Evolutionary conservation across 345 rosid genomes (phyloP), one percentile per base, ranked within the genome.

Genomic region (Raphanus sativus): DNA sequence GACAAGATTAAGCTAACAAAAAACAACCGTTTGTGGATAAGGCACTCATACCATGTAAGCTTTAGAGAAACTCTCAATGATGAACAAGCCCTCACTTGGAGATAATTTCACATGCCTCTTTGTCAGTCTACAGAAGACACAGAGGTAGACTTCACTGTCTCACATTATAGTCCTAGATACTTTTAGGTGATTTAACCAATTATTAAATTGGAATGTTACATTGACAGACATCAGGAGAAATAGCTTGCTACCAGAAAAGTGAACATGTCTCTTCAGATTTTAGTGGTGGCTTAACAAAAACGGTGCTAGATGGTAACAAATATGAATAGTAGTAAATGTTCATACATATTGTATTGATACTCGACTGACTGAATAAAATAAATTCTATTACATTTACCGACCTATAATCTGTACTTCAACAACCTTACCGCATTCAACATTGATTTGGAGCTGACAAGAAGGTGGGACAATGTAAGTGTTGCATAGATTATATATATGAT

Each of bases 351-450:
- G 3, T 52, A 15, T 16, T 16, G 24, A 52, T 52, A 6, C 9
- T 16, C 17, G 21, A 15, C 58, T 52, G 58, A 16, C 24, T 52
- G 9, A 52, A 16, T 5, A 52, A 15, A 48, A 48, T 29, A 77
- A 45, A 71, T 63, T 59, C 1, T 36, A 0, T 11, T 70, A n/a
- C 59, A 24, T 67, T 72, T 82, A 77, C 87, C 90, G 94, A 96
- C 90, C 98, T 11, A 98, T 98, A 58, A 94, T 73, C 92, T 94
- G 9, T 95, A 86, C 65, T 92, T 90, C 82, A 84, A 89, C 76
- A 82, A 83, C 76, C 89, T 83, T 10, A 84, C 75, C 70, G 93
- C 85, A 67, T 81, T 92, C 75, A 90, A 95, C 79, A 97, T 95
- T 33, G 91, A 87, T 77, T 89, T 83, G 78, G 98, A 94, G 80